A percentile compares a stretch with the other conserved stretches of the same genome.
phyloP scores from a whole-genome alignment of 306 rosid species.

The Alnus rubra region DNA sequence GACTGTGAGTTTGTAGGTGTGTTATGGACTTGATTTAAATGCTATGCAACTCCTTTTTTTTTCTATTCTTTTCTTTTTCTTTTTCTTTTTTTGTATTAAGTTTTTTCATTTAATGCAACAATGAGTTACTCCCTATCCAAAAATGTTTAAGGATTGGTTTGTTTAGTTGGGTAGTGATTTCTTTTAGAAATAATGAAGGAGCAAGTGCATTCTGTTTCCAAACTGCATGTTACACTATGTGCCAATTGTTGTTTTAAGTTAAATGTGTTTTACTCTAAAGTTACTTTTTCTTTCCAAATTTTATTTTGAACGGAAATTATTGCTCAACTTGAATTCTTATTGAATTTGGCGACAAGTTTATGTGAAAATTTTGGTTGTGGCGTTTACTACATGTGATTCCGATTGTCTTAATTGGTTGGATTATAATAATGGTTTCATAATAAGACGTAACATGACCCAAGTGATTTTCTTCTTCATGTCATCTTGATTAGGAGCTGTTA shows the following conservation, averaged over 20 bases:
- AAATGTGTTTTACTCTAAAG: too few relatives aligned
- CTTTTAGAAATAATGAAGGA: too few relatives aligned
- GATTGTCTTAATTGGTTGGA: neutral
- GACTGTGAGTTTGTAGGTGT: neutral
- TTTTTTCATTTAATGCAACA: neutral
- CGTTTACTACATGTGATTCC: neutral
- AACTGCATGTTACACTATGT: too few relatives aligned
- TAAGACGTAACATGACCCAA: neutral
- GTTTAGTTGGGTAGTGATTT: neutral
- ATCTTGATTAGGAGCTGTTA: neutral
- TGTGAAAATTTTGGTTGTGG: neutral
- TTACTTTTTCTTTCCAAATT: too few relatives aligned
- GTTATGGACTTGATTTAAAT: neutral
- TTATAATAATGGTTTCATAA: neutral
- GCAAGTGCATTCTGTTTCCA: too few relatives aligned
- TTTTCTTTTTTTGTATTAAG: neutral
- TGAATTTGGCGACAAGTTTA: too few relatives aligned
- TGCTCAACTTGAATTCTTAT: too few relatives aligned
- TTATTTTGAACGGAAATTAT: too few relatives aligned
- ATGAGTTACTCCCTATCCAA: neutral
- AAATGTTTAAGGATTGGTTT: neutral
- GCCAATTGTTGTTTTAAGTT: too few relatives aligned
- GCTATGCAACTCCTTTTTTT: neutral
- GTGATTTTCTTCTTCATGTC: neutral
- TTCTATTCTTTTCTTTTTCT: neutral